Conservation (phyloP, 345 rosid genomes). For the Arabis hirsuta region DNA sequence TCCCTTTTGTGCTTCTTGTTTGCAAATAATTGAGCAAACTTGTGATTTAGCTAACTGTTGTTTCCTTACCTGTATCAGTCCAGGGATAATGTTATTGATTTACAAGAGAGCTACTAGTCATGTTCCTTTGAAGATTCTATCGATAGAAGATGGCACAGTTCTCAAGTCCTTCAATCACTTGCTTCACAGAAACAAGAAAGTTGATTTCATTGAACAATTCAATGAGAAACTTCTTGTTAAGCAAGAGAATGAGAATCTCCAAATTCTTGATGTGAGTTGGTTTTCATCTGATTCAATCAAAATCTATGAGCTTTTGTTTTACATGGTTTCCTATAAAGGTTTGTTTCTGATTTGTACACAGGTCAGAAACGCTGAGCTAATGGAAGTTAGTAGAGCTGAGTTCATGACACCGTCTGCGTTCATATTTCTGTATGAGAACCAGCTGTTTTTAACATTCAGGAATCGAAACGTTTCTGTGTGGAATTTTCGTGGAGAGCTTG, state of each 20-base stretch:
- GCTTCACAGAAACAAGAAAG: slow-evolving; percentile 94
- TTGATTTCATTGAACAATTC: slow-evolving; percentile 97
- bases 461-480: slow-evolving; percentile 86
- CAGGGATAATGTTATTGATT: slow-evolving; percentile 95
- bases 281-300: not conserved
- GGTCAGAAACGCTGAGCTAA: slow-evolving; percentile 83
- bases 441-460: slow-evolving; percentile 90
- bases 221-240: slow-evolving; percentile 99
- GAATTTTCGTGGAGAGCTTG: slow-evolving; percentile 97
- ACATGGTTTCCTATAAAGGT: not conserved
- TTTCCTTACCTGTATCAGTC: slow-evolving; percentile 54
- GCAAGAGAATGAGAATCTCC: slow-evolving; percentile 98
- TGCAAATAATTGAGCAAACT: slow-evolving; percentile 48
- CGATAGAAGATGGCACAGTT: slow-evolving; percentile 97
- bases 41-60: not conserved
- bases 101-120: slow-evolving; percentile 77
- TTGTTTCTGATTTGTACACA: slow-evolving; percentile 37
- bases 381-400: slow-evolving; percentile 77
- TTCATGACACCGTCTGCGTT: slow-evolving; percentile 98
- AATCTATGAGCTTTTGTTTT: not conserved
- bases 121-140: slow-evolving; percentile 83
- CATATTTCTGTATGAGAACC: slow-evolving; percentile 93
- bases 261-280: slow-evolving; percentile 87
- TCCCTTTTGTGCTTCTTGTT: slow-evolving; percentile 6
- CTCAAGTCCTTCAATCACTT: slow-evolving; percentile 90